Conservation (phyloP, 345 rosid genomes). For the Turritis glabra region DNA sequence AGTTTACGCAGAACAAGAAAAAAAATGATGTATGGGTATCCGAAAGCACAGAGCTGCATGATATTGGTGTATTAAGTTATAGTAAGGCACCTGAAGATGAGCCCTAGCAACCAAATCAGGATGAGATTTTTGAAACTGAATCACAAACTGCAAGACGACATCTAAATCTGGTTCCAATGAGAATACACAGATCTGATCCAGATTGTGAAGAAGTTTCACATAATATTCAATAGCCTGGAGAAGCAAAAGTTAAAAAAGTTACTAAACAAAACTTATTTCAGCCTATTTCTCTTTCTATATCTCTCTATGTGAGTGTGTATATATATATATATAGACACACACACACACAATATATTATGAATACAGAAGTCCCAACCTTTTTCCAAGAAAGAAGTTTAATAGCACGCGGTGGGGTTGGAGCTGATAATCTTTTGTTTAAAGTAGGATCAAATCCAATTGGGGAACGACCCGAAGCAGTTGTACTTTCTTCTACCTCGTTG, state of each 20-base stretch:
- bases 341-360: not conserved
- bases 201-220: slow-evolving; percentile 89
- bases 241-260: slow-evolving; percentile 31
- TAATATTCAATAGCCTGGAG: slow-evolving; percentile 83
- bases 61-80: not conserved
- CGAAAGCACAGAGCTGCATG: slow-evolving; percentile 8
- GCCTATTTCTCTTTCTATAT: not conserved
- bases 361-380: slow-evolving; percentile 52
- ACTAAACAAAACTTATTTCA: slow-evolving; percentile 1
- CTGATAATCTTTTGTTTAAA: slow-evolving; percentile 79
- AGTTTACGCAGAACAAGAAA: not conserved
- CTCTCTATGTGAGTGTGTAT: too few species aligned
- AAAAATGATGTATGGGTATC: not conserved
- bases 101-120: slow-evolving; percentile 96
- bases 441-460: slow-evolving; percentile 94
- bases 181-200: slow-evolving; percentile 74
- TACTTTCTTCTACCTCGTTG: slow-evolving; percentile 54
- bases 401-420: slow-evolving; percentile 96
- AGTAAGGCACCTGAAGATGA: slow-evolving; percentile 80
- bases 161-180: slow-evolving; percentile 71
- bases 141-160: slow-evolving; percentile 68
- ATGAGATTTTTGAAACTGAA: slow-evolving; percentile 80
- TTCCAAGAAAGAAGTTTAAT: slow-evolving; percentile 85
- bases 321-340: not conserved
- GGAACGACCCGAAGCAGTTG: slow-evolving; percentile 82